Evolutionary conservation across 1,284 basidiomycete species (phyloP), one percentile per base, ranked within the genome.

Genomic region (Ustilago hordei): DNA sequence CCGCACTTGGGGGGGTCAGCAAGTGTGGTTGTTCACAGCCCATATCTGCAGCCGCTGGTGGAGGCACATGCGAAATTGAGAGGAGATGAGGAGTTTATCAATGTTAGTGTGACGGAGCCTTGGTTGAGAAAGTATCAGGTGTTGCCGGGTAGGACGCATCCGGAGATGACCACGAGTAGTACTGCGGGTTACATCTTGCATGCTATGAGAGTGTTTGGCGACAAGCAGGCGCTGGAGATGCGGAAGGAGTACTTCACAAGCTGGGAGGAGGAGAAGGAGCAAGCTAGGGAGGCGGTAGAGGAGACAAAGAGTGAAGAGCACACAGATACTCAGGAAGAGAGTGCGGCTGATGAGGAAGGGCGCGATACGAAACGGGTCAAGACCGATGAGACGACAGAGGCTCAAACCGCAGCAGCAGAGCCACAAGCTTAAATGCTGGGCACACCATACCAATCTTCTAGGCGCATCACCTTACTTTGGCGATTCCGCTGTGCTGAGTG

Each of bases 51-150:
- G 86, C 84, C 93, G 50, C 88, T 98, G 8, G 89, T 92, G 15
- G 92, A 95, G 64, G 88, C 93, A 2, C 92, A 97, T 80, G 89
- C 89, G 41, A 91, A 90, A 79, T 87, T 96, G 80, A 90, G 93
- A 52, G 87, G 89, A 34, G 86, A 89, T 48, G 90, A 91, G 8
- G 88, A 90, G 73, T 96, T 91, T 74, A 88, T 98, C 23, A 91
- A 91, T 35, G 91, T 95, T 9, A 91, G 90, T 23, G 88, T 99
- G 15, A 92, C 93, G 2, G 96, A 99, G 87, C 90, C 91, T 11
- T 99, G 94, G 92, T 87, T 95, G 56, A 90, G 97, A 57, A 90
- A 91, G 75, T 99, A 98, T 88, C 96, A 98, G 86, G 92, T 95
- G 11, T 89, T 99, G 19, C 96, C 96, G 31, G 96, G 96, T 15